Evolutionary conservation across 306 rosid genomes (phyloP).

Genomic region (Geum urbanum): DNA sequence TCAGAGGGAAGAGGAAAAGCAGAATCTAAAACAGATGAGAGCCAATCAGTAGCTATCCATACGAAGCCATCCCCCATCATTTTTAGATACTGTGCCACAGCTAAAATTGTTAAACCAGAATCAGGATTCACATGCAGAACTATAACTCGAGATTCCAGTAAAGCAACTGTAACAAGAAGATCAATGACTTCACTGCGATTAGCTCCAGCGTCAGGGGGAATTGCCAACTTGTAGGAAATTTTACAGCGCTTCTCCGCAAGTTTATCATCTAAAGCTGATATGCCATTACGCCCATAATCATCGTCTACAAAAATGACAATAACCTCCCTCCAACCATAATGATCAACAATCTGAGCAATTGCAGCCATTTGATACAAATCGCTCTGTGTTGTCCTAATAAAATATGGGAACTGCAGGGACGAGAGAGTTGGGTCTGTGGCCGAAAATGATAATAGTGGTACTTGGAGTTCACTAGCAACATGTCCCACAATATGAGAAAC

Average conservation of each 20-base stretch:
- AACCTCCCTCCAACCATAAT: conserved; percentile 83
- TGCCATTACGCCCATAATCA: conserved; percentile 79
- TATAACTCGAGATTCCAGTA: conserved; percentile 76
- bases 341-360: conserved; percentile 62
- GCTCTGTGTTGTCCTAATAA: conserved; percentile 73
- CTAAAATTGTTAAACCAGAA: conserved; percentile 58
- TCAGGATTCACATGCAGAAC: conserved; percentile 77
- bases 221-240: conserved; percentile 64
- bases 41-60: conserved; percentile 97
- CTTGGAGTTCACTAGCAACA: conserved; percentile 79
- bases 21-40: conserved; percentile 69
- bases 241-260: conserved; percentile 64
- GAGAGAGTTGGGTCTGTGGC: conserved; percentile 96
- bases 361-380: conserved; percentile 87
- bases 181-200: conserved; percentile 46
- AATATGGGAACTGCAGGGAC: conserved; percentile 73
- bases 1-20: conserved; percentile 38
- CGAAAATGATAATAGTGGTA: conserved; percentile 76
- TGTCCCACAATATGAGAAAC: conserved; percentile 83
- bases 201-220: conserved; percentile 40
- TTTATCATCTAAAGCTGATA: conserved; percentile 63
- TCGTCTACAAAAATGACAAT: conserved; percentile 73
- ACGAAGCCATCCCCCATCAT: conserved; percentile 82
- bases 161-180: conserved; percentile 63
- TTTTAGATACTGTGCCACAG: conserved; percentile 69